Base-by-base conservation (phyloP, 2,329 filamentous ascomycete species). In the Pseudocercospora pini-densiflorae region DNA sequence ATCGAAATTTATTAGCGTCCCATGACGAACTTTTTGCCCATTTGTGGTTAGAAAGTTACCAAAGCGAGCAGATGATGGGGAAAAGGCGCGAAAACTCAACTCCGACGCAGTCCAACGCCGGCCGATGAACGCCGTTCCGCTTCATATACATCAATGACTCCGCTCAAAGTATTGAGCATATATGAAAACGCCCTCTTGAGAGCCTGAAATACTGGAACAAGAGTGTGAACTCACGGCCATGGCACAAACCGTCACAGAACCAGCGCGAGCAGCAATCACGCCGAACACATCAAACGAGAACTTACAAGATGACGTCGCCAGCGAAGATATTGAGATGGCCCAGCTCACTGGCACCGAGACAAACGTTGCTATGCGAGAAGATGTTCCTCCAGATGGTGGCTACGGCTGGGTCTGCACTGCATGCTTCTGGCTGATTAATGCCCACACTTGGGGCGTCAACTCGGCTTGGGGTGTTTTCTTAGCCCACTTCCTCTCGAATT, bases 401-500 rank as follows among this genome's bases (percentile, higher is more conserved):
- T 89, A 88, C 68, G 84, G 84, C 53, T 86, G 83, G 84, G 78
- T 85, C 7, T 83, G 80, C 64, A 82, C 84, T 14, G 80, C 73
- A 21, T 80, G 78, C 68, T 71, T 75, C 5, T 78, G 79, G 64
- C 68, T 79, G 24, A 80, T 83, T 58, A 83, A 82, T 67, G 77
- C 76, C 1, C 79, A 82, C 16, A 58, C 55, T 19, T 83, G 80
- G 81, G 81, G 81, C 43, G 75, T 86, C 47, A 81, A 81, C 58
- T 76, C 76, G 63, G 68, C 72, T 3, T 73, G 68, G 91, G 90
- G 90, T 76, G 88, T 92, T 58, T 91, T 90, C 66, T 86, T 93
- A 9, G 89, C 92, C 36, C 86, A 92, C 72, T 94, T 93, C 81
- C 84, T 93, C 62, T 81, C 83, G 10, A 83, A 85, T 31, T 80